A percentile compares a stretch with the other conserved stretches of the same genome.
phyloP scores from a whole-genome alignment of 192 early-diverging fungal species.

The Geranomyces variabilis region DNA sequence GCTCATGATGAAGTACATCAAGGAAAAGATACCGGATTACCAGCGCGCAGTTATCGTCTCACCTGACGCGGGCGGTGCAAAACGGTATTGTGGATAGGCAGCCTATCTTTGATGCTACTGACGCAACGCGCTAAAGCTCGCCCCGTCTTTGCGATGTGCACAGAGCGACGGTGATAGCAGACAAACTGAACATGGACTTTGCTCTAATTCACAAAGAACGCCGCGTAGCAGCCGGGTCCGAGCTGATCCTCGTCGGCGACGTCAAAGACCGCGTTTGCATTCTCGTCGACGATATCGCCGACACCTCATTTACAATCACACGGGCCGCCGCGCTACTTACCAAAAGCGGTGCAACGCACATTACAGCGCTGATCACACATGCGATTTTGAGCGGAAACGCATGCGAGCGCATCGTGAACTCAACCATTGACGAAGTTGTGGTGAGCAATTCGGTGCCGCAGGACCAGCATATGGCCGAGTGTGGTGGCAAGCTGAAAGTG shows the following conservation, averaged over 20 bases:
- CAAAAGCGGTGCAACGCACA: conserved; percentile 84
- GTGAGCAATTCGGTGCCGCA: conserved; percentile 67
- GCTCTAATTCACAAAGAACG: conserved; percentile 99
- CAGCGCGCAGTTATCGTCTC: conserved; percentile 88
- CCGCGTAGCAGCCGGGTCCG: conserved; percentile 67
- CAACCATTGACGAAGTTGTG: conserved; percentile 81
- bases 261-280: conserved; percentile 90
- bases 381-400: conserved; percentile 69
- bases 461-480: conserved; percentile 42
- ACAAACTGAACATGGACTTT: conserved; percentile 91
- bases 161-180: conserved; percentile 84
- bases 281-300: conserved; percentile 98
- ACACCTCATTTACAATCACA: conserved; percentile 93
- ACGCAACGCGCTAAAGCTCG: neutral
- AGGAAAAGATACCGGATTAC: conserved; percentile 80
- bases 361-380: conserved; percentile 48
- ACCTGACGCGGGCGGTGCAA: conserved; percentile 97
- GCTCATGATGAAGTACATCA: conserved; percentile 87
- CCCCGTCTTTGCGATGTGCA: neutral
- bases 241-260: conserved; percentile 96
- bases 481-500: conserved; percentile 58
- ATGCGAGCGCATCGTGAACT: conserved; percentile 80
- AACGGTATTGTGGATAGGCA: conserved; percentile 62
- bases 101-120: neutral
- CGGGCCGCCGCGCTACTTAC: conserved; percentile 87